Conservation (phyloP, 202 grass and related monocot genomes). For the Musa balbisiana region DNA sequence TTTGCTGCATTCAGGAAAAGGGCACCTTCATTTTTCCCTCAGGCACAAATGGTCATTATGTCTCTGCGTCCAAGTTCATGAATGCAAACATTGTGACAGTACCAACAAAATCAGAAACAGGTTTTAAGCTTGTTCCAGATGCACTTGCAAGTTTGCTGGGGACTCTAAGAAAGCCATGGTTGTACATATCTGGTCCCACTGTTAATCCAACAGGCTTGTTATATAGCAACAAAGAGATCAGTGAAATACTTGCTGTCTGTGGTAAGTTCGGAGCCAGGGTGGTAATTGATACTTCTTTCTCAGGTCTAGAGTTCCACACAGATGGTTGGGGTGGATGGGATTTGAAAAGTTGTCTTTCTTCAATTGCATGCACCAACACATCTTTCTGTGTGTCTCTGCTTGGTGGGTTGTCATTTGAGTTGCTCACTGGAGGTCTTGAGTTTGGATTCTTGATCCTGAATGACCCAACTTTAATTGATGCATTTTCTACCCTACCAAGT, state of each 20-base stretch:
- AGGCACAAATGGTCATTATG: constrained; percentile 63
- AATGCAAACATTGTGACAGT: constrained; percentile 48
- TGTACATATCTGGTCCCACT: constrained; percentile 89
- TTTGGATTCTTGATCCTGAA: constrained; percentile 76
- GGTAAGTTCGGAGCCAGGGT: constrained; percentile 74
- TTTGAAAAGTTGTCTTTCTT: constrained; percentile 48
- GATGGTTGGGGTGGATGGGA: constrained; percentile 51
- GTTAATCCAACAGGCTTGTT: constrained; percentile 79
- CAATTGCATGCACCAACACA: constrained; percentile 28
- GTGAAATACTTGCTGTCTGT: constrained; percentile 58
- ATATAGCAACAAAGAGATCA: constrained; percentile 67
- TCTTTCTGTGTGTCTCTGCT: constrained; percentile 59
- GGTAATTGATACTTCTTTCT: constrained; percentile 83
- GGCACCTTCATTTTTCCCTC: constrained; percentile 83
- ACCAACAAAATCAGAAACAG: constrained; percentile 38
- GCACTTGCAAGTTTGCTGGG: constrained; percentile 45
- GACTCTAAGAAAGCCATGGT: constrained; percentile 63
- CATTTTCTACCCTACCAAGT: constrained; percentile 66
- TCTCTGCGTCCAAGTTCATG: constrained; percentile 84
- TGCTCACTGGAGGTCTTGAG: constrained; percentile 66
- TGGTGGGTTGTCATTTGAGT: constrained; percentile 76
- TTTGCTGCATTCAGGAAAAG: constrained; percentile 79
- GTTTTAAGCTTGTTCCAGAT: constrained; percentile 62
- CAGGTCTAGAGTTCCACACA: constrained; percentile 72
- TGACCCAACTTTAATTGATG: constrained; percentile 52